Evolutionary conservation across 2,329 filamentous ascomycete genomes (phyloP), one percentile per base, ranked within the genome.

Genomic region (Raffaelea ambrosiae): DNA sequence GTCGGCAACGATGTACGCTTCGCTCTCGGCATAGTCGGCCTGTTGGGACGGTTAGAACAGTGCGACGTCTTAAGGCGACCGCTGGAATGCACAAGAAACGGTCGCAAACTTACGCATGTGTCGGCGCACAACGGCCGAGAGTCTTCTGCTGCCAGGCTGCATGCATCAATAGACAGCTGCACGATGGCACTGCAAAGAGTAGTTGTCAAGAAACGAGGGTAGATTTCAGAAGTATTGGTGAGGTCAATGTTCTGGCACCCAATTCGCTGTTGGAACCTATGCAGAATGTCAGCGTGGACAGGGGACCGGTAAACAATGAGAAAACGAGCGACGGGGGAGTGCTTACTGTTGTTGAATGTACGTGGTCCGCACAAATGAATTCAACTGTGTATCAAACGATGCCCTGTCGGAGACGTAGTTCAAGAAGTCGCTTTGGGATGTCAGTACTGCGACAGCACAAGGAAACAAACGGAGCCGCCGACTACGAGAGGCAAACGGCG

Each of bases 151-250:
- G 83, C 76, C 41, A 94, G 69, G 19, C 69, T 66, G 66, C 93
- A 98, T 22, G 75, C 61, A 11, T 68, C 62, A 58, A 84, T 81
- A 5, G 93, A 97, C 61, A 88, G 90, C 66, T 98, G 93, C 44
- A 98, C 79, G 61, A 98, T 86, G 55, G 87, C 78, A 72, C 94
- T 97, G 75, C 93, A 98, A 54, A 98, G 77, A 54, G 94, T 84
- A 52, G 86, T 93, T 42, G 82, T 93, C 5, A 91, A 95, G 67
- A 91, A 98, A 58, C 93, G 84, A 43, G 93, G 91, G 67, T 98
- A 98, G 59, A 90, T 79, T 59, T 85, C 77, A 56, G 80, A 84
- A 4, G 88, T 84, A 62, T 95, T 86, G 48, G 79, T 80, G 48
- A 90, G 76, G 59, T 93, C 80, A 58, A 96, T 73, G 53, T 78